These are phyloP conservation scores for Yamadazyma membranifaciens DNA, from an alignment of 1,139 yeast genomes.

Conservation along the genomic window DNA sequence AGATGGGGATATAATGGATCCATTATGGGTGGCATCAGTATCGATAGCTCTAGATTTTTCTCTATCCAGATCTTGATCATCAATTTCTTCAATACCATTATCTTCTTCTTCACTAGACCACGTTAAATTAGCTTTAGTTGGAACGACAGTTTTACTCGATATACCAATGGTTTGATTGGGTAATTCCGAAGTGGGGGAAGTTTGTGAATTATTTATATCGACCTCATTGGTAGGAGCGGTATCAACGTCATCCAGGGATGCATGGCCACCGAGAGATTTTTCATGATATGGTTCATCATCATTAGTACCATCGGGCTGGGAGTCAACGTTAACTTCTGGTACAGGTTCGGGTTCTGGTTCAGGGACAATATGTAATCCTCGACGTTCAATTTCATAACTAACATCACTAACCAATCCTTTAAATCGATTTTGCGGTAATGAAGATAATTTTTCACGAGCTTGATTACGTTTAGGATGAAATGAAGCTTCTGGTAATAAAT, in stretches of 20 bases:
- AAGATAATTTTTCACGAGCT: constrained; percentile 89
- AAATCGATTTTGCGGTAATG: constrained; percentile 78
- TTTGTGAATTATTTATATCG: constrained; percentile 7
- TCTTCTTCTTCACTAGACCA: constrained; percentile 82
- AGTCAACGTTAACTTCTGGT: too few species aligned
- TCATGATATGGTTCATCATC: not conserved
- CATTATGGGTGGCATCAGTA: not conserved
- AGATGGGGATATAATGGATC: not conserved
- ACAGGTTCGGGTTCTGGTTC: not conserved
- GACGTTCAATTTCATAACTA: constrained; percentile 78
- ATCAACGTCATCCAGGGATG: not conserved
- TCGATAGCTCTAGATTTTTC: not conserved
- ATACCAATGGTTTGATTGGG: constrained; percentile 38
- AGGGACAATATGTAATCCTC: constrained; percentile 49
- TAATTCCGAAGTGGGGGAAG: constrained; percentile 9
- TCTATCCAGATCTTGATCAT: constrained; percentile 7
- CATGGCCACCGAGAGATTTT: not conserved
- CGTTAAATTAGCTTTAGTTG: constrained; percentile 72
- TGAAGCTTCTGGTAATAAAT: constrained; percentile 63
- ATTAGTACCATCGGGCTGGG: too few species aligned
- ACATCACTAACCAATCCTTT: constrained; percentile 91
- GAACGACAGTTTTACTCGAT: constrained; percentile 67
- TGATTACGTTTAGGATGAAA: constrained; percentile 95
- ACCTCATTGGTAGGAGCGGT: not conserved
- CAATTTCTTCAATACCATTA: constrained; percentile 11